These are phyloP conservation scores for Escovopsis sp. DNA, from an alignment of 2,329 filamentous ascomycete genomes.

Conservation along the genomic window DNA sequence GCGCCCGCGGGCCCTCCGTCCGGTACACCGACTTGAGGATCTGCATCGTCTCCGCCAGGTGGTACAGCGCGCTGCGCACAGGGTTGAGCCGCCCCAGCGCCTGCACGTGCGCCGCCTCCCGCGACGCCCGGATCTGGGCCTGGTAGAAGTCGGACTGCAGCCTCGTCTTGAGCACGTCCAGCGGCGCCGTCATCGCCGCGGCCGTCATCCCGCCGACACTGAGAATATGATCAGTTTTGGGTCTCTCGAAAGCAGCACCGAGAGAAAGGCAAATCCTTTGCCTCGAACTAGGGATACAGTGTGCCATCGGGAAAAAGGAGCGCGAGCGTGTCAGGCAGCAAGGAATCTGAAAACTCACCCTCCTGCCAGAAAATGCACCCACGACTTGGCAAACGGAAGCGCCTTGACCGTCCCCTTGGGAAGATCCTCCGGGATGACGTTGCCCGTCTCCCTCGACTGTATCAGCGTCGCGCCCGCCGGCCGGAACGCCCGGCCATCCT, in stretches of 20 bases:
- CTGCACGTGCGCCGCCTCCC: constrained; percentile 44
- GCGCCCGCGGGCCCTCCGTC: constrained; percentile 66
- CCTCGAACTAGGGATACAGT: too few species aligned
- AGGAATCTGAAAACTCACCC: constrained; percentile 44
- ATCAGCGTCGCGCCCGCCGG: constrained; percentile 27
- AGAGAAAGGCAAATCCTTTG: not conserved
- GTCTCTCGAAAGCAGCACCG: not conserved
- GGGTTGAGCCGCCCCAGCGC: constrained; percentile 38
- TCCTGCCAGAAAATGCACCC: constrained; percentile 84
- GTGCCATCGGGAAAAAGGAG: not conserved
- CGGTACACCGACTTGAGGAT: constrained; percentile 70
- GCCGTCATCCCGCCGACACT: constrained; percentile 84
- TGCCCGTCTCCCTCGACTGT: constrained; percentile 48
- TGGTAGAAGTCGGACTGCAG: constrained; percentile 94
- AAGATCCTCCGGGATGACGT: constrained; percentile 30
- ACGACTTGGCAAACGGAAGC: constrained; percentile 55
- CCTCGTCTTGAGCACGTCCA: constrained; percentile 87
- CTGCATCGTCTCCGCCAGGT: constrained; percentile 73
- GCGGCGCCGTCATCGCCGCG: constrained; percentile 79
- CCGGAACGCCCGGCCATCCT: constrained; percentile 16
- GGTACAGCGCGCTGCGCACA: constrained; percentile 49
- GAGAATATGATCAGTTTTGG: too few species aligned
- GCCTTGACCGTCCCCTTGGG: constrained; percentile 20
- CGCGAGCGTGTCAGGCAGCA: too few species aligned
- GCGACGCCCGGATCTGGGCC: constrained; percentile 55